These are phyloP conservation scores for Trichocomaceae sp. DNA, from an alignment of 2,329 filamentous ascomycete genomes.

Conservation along the genomic window DNA sequence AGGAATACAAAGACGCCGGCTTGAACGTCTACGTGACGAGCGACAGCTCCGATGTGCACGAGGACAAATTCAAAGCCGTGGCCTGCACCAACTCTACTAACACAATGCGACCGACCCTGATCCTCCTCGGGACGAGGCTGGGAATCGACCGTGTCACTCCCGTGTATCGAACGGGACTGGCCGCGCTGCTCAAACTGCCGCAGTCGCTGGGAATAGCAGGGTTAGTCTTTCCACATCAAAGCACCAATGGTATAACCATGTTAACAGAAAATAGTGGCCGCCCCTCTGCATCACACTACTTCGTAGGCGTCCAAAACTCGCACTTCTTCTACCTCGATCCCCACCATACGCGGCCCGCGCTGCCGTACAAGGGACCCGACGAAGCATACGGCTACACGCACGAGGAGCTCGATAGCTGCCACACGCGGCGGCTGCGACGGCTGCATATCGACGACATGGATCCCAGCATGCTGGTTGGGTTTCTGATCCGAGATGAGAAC, in stretches of 20 bases:
- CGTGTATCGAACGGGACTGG: slow-evolving; percentile 92
- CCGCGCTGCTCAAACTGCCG: slow-evolving; percentile 72
- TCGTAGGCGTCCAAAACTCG: slow-evolving; percentile 65
- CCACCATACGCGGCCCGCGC: slow-evolving; percentile 70
- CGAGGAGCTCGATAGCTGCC: slow-evolving; percentile 74
- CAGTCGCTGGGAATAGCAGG: slow-evolving; percentile 96
- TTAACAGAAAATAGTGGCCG: slow-evolving; percentile 58
- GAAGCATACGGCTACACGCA: slow-evolving; percentile 47
- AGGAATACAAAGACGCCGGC: slow-evolving; percentile 53
- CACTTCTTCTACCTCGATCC: slow-evolving; percentile 93
- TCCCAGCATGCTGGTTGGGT: slow-evolving; percentile 94
- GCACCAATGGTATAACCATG: background rate
- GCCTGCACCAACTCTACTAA: slow-evolving; percentile 56
- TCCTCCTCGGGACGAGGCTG: slow-evolving; percentile 79
- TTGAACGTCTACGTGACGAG: slow-evolving; percentile 83
- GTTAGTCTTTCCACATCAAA: slow-evolving; percentile 42
- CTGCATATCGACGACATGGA: slow-evolving; percentile 91
- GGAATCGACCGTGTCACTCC: slow-evolving; percentile 92
- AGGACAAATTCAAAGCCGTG: slow-evolving; percentile 75
- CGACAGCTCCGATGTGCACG: slow-evolving; percentile 86
- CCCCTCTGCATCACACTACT: slow-evolving; percentile 81
- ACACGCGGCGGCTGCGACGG: slow-evolving; percentile 75
- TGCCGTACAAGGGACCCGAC: slow-evolving; percentile 55
- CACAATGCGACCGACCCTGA: slow-evolving; percentile 72
- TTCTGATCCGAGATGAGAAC: slow-evolving; percentile 71